phyloP scores from a whole-genome alignment of 2,329 filamentous ascomycete species.

The Raffaelea arxii region DNA sequence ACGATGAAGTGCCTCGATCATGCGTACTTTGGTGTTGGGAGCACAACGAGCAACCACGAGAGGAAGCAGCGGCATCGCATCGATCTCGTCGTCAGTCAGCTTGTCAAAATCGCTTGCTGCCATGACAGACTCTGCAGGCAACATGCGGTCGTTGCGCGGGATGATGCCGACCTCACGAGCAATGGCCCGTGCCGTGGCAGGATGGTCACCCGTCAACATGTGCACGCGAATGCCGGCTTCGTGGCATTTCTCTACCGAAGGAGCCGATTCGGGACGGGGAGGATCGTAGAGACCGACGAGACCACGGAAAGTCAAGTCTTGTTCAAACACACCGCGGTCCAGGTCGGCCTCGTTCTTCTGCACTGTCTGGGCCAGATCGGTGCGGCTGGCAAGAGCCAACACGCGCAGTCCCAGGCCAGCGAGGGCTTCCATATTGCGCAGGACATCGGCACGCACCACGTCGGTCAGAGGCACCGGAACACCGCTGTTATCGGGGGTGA shows the following conservation, averaged over 20 bases:
- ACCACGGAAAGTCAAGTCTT: conserved; percentile 52
- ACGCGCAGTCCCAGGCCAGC: conserved; percentile 1
- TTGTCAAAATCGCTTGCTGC: neutral
- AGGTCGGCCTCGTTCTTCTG: conserved; percentile 16
- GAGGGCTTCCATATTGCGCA: neutral
- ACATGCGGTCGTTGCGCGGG: conserved; percentile 34
- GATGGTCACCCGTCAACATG: conserved; percentile 56
- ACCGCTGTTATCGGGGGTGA: neutral
- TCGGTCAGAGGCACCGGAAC: neutral
- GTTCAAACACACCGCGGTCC: conserved; percentile 13
- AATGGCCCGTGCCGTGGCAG: conserved; percentile 48
- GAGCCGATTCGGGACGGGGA: conserved; percentile 22
- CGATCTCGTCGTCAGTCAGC: conserved; percentile 45
- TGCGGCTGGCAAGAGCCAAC: conserved; percentile 3
- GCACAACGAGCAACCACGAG: conserved; percentile 53
- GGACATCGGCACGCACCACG: neutral
- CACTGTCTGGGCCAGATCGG: neutral
- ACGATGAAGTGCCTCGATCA: conserved; percentile 22
- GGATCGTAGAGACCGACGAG: conserved; percentile 61
- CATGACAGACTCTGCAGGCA: neutral
- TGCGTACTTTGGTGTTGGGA: conserved; percentile 53
- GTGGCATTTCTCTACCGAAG: conserved; percentile 29
- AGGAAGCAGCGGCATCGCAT: conserved; percentile 26
- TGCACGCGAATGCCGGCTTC: conserved; percentile 48
- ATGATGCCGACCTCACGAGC: conserved; percentile 19